Percentiles rank a stretch among this genome's conserved stretches.
These are phyloP conservation scores for Apiotrichum akiyoshidainum DNA, from an alignment of 1,284 basidiomycete species.

Conservation along the genomic window DNA sequence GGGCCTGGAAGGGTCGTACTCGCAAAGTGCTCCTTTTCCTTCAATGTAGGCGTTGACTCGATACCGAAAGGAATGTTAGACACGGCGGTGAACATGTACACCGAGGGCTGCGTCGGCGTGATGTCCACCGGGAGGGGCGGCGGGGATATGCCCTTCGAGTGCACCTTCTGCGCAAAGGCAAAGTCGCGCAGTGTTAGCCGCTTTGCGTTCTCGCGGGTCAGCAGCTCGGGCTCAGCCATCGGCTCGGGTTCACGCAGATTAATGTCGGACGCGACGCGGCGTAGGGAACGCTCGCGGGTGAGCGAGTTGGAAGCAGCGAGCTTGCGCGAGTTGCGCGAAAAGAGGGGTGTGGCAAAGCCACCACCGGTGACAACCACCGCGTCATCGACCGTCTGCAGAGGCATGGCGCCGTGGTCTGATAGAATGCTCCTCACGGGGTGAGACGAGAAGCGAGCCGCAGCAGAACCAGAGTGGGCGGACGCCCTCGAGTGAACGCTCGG, in stretches of 20 bases:
- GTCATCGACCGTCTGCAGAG: conserved; percentile 37
- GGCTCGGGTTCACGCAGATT: conserved; percentile 27
- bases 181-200: conserved; percentile 37
- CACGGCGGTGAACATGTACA: background rate
- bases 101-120: background rate
- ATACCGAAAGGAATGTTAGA: background rate
- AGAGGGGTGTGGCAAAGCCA: conserved; percentile 36
- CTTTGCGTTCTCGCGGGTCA: conserved; percentile 13
- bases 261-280: conserved; percentile 46
- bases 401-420: background rate
- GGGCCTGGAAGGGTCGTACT: background rate
- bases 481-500: conserved; percentile 23
- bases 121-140: conserved; percentile 16
- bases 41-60: background rate
- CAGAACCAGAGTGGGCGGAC: conserved; percentile 38
- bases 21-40: background rate
- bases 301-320: conserved; percentile 34
- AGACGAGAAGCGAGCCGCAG: conserved; percentile 33
- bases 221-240: conserved; percentile 27
- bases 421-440: background rate
- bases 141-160: conserved; percentile 27
- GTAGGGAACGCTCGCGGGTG: conserved; percentile 33
- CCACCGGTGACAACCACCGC: conserved; percentile 42
- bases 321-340: conserved; percentile 39
- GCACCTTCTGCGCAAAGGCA: conserved; percentile 29